A percentile compares a stretch with the other conserved stretches of the same genome.
Evolutionary conservation across 78 protist species (phyloP).

Genomic region (Dictyostelium brefeldianum): DNA sequence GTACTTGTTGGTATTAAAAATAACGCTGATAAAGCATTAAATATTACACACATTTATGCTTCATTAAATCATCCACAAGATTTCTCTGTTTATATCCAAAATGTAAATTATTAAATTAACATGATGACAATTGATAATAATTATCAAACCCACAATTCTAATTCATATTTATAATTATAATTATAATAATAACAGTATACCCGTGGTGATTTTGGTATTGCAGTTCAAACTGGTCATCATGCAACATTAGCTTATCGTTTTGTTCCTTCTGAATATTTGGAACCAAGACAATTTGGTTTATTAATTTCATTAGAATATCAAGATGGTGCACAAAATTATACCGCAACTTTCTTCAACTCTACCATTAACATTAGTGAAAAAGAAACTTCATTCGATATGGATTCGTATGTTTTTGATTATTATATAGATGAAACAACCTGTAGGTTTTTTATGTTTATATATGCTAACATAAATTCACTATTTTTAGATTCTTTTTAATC

Average conservation of each 20-base stretch:
- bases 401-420: slow-evolving; percentile 23
- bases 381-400: slow-evolving; percentile 58
- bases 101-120: neutral
- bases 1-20: slow-evolving; percentile 73
- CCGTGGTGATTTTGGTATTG: slow-evolving; percentile 67
- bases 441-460: no score
- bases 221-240: slow-evolving; percentile 64
- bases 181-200: slow-evolving; percentile 30
- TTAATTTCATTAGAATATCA: slow-evolving; percentile 52
- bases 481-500: slow-evolving; percentile 62
- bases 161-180: neutral
- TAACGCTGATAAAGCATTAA: slow-evolving; percentile 39
- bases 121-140: neutral
- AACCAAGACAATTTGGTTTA: slow-evolving; percentile 77
- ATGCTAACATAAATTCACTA: neutral
- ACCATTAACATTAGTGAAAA: slow-evolving; percentile 63
- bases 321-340: slow-evolving; percentile 56
- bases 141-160: neutral
- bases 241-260: slow-evolving; percentile 77
- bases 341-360: slow-evolving; percentile 70
- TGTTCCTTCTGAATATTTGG: slow-evolving; percentile 59
- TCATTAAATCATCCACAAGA: slow-evolving; percentile 79
- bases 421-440: neutral
- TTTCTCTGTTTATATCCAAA: slow-evolving; percentile 47
- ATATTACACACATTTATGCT: slow-evolving; percentile 52